Conservation (phyloP, 2,329 filamentous ascomycete species). For the Beauveria sp. region DNA sequence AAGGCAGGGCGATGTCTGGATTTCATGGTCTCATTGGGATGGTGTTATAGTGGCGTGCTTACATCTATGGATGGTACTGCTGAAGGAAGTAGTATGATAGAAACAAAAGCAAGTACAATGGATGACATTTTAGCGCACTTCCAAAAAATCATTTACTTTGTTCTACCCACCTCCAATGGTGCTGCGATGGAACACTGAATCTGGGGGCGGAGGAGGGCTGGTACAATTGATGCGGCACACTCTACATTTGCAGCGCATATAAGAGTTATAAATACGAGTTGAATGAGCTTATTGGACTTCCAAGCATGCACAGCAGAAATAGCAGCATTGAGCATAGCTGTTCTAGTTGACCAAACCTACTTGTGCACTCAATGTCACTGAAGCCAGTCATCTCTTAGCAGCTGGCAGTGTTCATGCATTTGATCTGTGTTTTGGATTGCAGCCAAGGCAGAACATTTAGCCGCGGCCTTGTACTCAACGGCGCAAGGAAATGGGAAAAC, state of each 20-base stretch:
- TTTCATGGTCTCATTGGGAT: slow-evolving; percentile 53
- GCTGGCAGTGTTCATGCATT: too few relatives aligned
- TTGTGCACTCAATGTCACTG: too few relatives aligned
- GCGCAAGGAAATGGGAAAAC: not conserved
- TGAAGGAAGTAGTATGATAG: slow-evolving; percentile 40
- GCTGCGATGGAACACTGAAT: not conserved
- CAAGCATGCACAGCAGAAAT: not conserved
- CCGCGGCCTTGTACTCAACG: not conserved
- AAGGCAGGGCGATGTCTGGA: slow-evolving; percentile 36
- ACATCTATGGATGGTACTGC: slow-evolving; percentile 50
- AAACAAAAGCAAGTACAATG: slow-evolving; percentile 41
- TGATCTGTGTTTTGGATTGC: too few relatives aligned
- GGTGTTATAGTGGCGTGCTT: slow-evolving; percentile 58
- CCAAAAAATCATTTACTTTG: slow-evolving; percentile 10
- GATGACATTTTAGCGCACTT: slow-evolving; percentile 35
- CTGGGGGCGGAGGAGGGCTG: not conserved
- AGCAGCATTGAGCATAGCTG: too few relatives aligned
- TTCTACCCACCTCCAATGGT: not conserved
- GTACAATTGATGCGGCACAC: not conserved
- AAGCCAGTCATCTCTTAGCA: too few relatives aligned
- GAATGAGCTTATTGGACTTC: not conserved
- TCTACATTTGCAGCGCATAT: not conserved
- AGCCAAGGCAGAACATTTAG: too few relatives aligned
- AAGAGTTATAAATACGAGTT: not conserved
- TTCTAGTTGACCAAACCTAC: too few relatives aligned